phyloP scores from a whole-genome alignment of 345 rosid species.

The Aquilaria malaccensis region DNA sequence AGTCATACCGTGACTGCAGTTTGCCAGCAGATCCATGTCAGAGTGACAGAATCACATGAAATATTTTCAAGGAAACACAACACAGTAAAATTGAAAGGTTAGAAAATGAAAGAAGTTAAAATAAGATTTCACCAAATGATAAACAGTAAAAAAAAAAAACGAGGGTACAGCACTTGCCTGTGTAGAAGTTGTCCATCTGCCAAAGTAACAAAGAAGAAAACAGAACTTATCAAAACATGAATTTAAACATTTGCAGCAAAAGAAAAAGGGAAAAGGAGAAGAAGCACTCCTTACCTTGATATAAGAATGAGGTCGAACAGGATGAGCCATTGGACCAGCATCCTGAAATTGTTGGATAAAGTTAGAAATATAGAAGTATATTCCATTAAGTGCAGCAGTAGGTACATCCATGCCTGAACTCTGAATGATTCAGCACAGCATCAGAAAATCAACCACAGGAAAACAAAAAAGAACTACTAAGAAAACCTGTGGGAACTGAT shows the following conservation, averaged over 20 bases:
- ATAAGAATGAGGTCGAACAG: conserved; percentile 97
- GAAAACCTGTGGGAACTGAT: conserved; percentile 88
- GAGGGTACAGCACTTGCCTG: conserved; percentile 49
- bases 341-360: conserved; percentile 40
- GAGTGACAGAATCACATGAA: conserved; percentile 28
- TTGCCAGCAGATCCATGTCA: conserved; percentile 18
- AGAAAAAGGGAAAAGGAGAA: conserved; percentile 9
- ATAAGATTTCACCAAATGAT: conserved; percentile 1
- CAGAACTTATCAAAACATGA: too few species aligned
- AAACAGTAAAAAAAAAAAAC: background rate
- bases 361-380: background rate
- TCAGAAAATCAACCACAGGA: background rate
- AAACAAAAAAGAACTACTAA: background rate
- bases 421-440: background rate
- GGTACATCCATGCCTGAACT: too few species aligned
- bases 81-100: conserved; percentile 5
- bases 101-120: conserved; percentile 4
- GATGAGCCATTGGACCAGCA: conserved; percentile 99
- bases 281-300: conserved; percentile 58
- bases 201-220: conserved; percentile 1
- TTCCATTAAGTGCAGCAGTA: background rate
- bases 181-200: conserved; percentile 99
- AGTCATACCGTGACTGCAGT: conserved; percentile 80
- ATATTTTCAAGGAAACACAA: conserved; percentile 16
- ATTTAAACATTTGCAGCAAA: too few species aligned